phyloP scores from a whole-genome alignment of 805 yeast genomes.

The Starmerella bombi region DNA sequence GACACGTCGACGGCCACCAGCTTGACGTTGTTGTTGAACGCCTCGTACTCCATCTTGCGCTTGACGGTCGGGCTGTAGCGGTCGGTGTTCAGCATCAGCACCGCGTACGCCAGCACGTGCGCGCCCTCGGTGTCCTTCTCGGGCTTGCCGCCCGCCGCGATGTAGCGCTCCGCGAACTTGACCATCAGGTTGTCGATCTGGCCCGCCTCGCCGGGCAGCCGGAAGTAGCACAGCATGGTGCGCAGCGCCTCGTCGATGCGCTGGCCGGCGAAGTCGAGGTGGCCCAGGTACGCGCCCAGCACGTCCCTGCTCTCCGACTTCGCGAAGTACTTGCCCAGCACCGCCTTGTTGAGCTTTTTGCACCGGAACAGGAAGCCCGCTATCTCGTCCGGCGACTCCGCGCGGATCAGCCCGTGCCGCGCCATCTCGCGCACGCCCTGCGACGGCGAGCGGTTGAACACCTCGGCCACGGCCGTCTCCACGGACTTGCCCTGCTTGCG shows the following conservation, averaged over 20 bases:
- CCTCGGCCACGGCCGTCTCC: constrained; percentile 60
- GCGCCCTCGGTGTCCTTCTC: constrained; percentile 76
- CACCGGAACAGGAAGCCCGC: constrained; percentile 70
- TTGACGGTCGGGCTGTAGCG: constrained; percentile 85
- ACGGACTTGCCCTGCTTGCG: constrained; percentile 41
- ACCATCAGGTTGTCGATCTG: constrained; percentile 90
- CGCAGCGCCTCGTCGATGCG: constrained; percentile 92
- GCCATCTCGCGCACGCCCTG: constrained; percentile 54
- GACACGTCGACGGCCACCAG: constrained; percentile 80
- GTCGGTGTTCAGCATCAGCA: constrained; percentile 90
- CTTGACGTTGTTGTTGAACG: constrained; percentile 63
- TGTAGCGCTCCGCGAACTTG: constrained; percentile 68
- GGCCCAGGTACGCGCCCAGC: constrained; percentile 47
- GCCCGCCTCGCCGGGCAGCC: constrained; percentile 95
- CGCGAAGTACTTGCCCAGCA: constrained; percentile 74
- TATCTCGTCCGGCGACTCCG: constrained; percentile 39
- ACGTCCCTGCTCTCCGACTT: constrained; percentile 54
- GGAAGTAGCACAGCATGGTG: constrained; percentile 61
- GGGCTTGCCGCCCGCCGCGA: constrained; percentile 30
- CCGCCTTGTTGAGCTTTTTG: constrained; percentile 72
- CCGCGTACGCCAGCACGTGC: constrained; percentile 77
- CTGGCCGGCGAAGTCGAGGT: constrained; percentile 61
- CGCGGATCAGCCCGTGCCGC: constrained; percentile 50
- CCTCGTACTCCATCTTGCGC: constrained; percentile 76
- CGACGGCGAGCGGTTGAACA: constrained; percentile 67